Evolutionary conservation across 1,284 basidiomycete genomes (phyloP), one percentile per base, ranked within the genome.

Genomic region (Pseudomicrostroma phylloplanum): DNA sequence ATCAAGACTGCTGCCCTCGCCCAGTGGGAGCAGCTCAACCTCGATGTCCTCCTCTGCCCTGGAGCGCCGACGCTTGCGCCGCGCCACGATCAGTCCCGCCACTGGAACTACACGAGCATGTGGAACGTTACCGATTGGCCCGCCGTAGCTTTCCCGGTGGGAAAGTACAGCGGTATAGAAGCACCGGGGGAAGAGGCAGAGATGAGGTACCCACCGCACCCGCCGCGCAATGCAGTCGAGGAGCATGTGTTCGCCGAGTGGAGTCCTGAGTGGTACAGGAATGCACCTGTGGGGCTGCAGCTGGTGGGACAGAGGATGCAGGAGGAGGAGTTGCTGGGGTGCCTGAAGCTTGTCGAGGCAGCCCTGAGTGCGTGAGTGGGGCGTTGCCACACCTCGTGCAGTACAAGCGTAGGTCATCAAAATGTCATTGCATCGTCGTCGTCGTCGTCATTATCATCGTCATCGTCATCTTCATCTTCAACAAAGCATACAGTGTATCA

Each of bases 401-500:
- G 30, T 9, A n/a, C 30, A 9, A 36, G 30, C 30, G 30, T 36
- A 9, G 30, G 30, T 36, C 30, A 36, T 36, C 3, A 4, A 4
- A 36, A 4, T 9, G 30, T 36, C 4, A 36, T 36, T 76, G 69
- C 66, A 63, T 67, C 15, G 67, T 77, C 9, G 68, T 72, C 12
- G 64, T 63, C 3, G 58, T 74, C 7, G 77, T 78, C 7, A 59
- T 76, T 8, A 53, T 68, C 1, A 67, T 78, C 6, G 67, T 78
- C 26, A 26, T 77, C 7, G 55, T 78, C 8, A 77, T 78, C 53
- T 71, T 71, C 2, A 56, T 69, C 2, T 67, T 78, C 59, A 76
- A 76, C 9, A 36, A 9, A 36, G 9, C 30, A 36, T 36, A 36
- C 30, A 36, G 30, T 36, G 30, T 9, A n/a, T n/a, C n/a, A n/a